Conservation (phyloP, 1,284 basidiomycete species). For the Agaricales sp. region DNA sequence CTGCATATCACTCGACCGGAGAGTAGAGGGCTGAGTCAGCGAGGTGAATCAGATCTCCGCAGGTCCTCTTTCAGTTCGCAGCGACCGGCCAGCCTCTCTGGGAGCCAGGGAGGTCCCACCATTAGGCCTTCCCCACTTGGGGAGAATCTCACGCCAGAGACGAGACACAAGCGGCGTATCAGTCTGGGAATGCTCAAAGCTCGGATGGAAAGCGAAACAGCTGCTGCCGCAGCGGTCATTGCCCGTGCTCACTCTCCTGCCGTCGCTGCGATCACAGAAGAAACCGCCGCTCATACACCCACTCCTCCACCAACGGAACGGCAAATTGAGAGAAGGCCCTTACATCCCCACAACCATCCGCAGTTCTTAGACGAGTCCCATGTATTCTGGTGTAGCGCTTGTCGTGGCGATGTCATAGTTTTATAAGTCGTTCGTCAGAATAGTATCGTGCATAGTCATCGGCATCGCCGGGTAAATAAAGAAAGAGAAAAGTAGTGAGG, state of each 20-base stretch:
- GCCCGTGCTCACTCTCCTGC: constrained; percentile 8
- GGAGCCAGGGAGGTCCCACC: constrained; percentile 48
- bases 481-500: neutral
- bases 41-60: constrained; percentile 26
- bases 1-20: constrained; percentile 44
- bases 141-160: constrained; percentile 55
- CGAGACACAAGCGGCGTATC: constrained; percentile 75
- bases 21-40: no score
- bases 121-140: neutral
- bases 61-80: constrained; percentile 37
- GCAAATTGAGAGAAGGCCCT: constrained; percentile 3
- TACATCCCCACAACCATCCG: constrained; percentile 22
- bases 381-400: constrained; percentile 77
- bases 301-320: constrained; percentile 1
- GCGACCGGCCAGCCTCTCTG: constrained; percentile 29
- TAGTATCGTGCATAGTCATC: no score
- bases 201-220: constrained; percentile 72
- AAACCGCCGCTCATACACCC: neutral
- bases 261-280: constrained; percentile 14
- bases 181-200: constrained; percentile 85
- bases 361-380: constrained; percentile 77
- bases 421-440: no score
- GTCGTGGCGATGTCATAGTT: constrained; percentile 69
- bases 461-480: neutral
- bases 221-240: constrained; percentile 29